Base-by-base conservation (phyloP, 352 stramenopile species). In the Phytophthora nicotianae region DNA sequence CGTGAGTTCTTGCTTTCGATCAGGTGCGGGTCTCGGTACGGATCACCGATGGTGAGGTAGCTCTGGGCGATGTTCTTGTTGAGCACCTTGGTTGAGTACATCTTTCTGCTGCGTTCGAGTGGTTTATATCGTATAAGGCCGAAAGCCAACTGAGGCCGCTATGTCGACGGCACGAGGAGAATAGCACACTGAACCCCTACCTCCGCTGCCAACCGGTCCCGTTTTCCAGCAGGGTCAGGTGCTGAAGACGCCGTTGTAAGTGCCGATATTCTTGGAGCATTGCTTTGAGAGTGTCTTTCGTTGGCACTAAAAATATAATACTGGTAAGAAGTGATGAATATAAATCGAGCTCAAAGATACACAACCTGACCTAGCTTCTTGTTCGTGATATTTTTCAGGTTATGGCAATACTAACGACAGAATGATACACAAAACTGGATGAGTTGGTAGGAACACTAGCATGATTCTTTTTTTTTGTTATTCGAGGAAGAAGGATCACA, bases 21-120 rank as follows among this genome's bases (percentile, higher is more conserved):
- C 23, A 86, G 40, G 41, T 92, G 81, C 32, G 83, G 80, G 55
- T 92, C 83, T 40, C 78, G 75, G 56, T 90, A 92, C 27, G 81
- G 81, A 56, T 92, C 83, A 21, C 83, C 83, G 50, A 92, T 88
- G 43, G 81, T 86, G 43, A 92, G 72, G 69, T 92, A 92, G 77
- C 83, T 90, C 58, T 78, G 71, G 4, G 77, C 83, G 27, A 92
- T 78, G 62, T 90, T 92, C 70, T 92, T 92, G 74, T 92, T 92
- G 43, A 92, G 69, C 52, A 88, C 75, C 64, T 90, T 89, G 68
- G 79, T 89, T 41, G 80, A 76, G 62, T 92, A 92, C 83, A 92
- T 92, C 3, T 59, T 69, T 59, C 33, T 54, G 24, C 46, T 57
- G 42, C 19, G 16, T 19, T 47, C 29, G 38, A 19, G 40, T 24